Conservation (phyloP, 2,329 filamentous ascomycete species). For the Colletotrichum lini region DNA sequence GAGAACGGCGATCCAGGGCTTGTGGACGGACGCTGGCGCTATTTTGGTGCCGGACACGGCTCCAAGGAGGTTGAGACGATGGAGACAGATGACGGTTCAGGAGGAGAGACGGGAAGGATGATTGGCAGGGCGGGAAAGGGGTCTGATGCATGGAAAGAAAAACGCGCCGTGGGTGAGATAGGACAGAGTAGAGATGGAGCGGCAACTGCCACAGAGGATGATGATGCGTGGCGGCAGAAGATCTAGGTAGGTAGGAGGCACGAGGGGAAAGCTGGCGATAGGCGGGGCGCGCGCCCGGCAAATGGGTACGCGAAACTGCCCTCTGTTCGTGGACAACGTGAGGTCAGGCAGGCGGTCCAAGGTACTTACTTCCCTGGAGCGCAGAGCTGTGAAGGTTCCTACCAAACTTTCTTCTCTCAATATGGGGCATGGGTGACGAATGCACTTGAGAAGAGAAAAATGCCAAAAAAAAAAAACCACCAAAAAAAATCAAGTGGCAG, state of each 20-base stretch:
- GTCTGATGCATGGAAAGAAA: constrained; percentile 33
- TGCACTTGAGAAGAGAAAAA: neutral
- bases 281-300: constrained; percentile 16
- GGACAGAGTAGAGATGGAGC: neutral
- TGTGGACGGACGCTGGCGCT: constrained; percentile 38
- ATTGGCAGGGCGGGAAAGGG: constrained; percentile 40
- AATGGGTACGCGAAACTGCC: constrained; percentile 16
- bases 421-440: too few relatives aligned
- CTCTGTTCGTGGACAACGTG: constrained; percentile 16
- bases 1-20: constrained; percentile 16
- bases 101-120: constrained; percentile 36
- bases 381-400: constrained; percentile 4
- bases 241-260: constrained; percentile 6
- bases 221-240: constrained; percentile 5
- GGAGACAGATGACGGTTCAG: constrained; percentile 26
- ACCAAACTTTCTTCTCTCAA: neutral
- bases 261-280: constrained; percentile 29
- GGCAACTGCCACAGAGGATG: neutral
- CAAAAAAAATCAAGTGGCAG: constrained; percentile 30
- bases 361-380: constrained; percentile 16
- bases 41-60: constrained; percentile 39
- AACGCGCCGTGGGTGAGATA: constrained; percentile 6
- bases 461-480: constrained; percentile 16
- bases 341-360: constrained; percentile 11
- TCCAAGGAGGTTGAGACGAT: constrained; percentile 37